phyloP scores from a whole-genome alignment of 768 basidiomycete species.

The Phaffia tasmanica region DNA sequence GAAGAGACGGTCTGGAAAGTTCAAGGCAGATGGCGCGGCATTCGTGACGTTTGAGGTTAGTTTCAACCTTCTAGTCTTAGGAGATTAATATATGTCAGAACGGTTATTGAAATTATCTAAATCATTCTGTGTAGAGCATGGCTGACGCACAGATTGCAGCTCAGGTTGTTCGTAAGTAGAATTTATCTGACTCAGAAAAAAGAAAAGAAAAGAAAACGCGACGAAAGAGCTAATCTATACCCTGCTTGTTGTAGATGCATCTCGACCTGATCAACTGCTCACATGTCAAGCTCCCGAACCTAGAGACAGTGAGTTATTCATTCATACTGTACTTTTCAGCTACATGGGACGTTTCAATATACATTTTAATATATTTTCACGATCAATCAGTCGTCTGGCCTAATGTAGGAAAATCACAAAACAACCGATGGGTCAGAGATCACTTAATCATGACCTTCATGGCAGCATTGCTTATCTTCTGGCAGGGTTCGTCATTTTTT shows the following conservation, averaged over 20 bases:
- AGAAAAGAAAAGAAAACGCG: not conserved
- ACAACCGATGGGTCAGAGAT: constrained; percentile 55
- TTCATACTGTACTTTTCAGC: constrained; percentile 9
- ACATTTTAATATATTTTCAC: not conserved
- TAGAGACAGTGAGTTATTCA: constrained; percentile 20
- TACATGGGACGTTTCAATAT: not conserved
- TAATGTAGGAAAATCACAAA: constrained; percentile 61
- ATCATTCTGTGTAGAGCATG: constrained; percentile 39
- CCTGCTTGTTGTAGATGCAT: constrained; percentile 52
- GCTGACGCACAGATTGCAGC: constrained; percentile 33
- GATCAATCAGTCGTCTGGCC: constrained; percentile 58
- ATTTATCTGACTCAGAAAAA: too few relatives aligned
- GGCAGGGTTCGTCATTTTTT: constrained; percentile 45
- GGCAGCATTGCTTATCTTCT: constrained; percentile 68
- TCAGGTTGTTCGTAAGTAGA: not conserved
- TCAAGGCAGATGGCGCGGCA: constrained; percentile 68
- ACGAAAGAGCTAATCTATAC: not conserved
- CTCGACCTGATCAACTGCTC: constrained; percentile 52
- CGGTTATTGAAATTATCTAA: too few relatives aligned
- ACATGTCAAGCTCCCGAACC: constrained; percentile 43
- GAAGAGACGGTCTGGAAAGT: constrained; percentile 57
- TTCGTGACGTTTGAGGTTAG: constrained; percentile 80
- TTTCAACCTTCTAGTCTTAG: constrained; percentile 58
- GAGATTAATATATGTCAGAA: too few relatives aligned
- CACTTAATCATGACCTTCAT: constrained; percentile 59